These are phyloP conservation scores for Knufia fluminis DNA, from an alignment of 2,329 filamentous ascomycete genomes.

Conservation along the genomic window DNA sequence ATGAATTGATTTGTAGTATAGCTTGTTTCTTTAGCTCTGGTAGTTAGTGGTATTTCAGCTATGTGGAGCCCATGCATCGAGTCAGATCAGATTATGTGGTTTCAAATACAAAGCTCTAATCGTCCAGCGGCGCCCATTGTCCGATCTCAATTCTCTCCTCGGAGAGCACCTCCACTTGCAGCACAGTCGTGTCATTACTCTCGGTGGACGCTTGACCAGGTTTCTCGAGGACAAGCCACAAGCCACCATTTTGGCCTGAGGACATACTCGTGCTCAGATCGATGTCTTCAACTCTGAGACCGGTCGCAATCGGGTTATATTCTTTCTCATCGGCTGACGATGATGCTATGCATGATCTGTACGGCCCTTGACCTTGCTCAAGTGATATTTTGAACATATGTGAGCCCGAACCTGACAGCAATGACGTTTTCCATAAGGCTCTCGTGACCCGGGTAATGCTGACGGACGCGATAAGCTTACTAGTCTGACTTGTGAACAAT, in stretches of 20 bases:
- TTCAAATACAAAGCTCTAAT: not conserved
- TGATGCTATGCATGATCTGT: slow-evolving; percentile 54
- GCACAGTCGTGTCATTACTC: slow-evolving; percentile 30
- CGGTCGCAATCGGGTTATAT: slow-evolving; percentile 59
- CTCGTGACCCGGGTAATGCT: slow-evolving; percentile 48
- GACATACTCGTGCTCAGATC: slow-evolving; percentile 60
- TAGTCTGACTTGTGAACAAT: slow-evolving; percentile 40
- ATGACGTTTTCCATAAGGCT: slow-evolving; percentile 45
- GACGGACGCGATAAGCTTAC: slow-evolving; percentile 47
- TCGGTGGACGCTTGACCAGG: slow-evolving; percentile 32
- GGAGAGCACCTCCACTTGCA: slow-evolving; percentile 35
- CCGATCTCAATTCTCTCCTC: slow-evolving; percentile 37
- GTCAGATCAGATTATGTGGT: too few species aligned
- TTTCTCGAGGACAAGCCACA: slow-evolving; percentile 77
- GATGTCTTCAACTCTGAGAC: slow-evolving; percentile 62
- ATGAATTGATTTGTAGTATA: too few species aligned
- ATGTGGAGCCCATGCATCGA: too few species aligned
- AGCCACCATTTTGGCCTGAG: slow-evolving; percentile 39
- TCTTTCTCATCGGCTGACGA: slow-evolving; percentile 50
- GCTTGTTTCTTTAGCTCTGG: too few species aligned
- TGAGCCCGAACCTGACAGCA: slow-evolving; percentile 14
- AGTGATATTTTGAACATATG: slow-evolving; percentile 60
- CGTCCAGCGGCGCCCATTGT: slow-evolving; percentile 26
- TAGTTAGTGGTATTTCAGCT: too few species aligned
- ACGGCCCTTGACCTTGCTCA: slow-evolving; percentile 62